A percentile compares a stretch with the other conserved stretches of the same genome.
Conservation (phyloP, 2,329 filamentous ascomycete genomes). For the Aspergillus neoniger region DNA sequence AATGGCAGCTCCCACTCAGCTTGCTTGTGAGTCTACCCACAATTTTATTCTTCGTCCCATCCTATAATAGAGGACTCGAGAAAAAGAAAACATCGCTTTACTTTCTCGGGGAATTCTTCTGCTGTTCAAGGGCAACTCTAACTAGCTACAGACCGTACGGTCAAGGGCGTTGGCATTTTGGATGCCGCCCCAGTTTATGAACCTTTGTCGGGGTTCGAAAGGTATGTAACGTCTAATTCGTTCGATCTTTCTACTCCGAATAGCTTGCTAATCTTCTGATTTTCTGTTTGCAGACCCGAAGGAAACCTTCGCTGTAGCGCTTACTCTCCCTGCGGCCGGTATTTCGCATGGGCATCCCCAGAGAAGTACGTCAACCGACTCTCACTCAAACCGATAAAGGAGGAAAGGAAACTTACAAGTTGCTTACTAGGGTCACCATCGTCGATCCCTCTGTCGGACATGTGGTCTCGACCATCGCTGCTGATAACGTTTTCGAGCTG, state of each 20-base stretch:
- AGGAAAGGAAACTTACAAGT: slow-evolving; percentile 15
- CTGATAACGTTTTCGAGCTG: slow-evolving; percentile 87
- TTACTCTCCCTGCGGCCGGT: slow-evolving; percentile 94
- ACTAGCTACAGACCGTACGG: slow-evolving; percentile 71
- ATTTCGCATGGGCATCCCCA: slow-evolving; percentile 90
- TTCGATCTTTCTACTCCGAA: neutral
- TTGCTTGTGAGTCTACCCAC: slow-evolving; percentile 67
- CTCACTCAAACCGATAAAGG: neutral
- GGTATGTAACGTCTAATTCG: slow-evolving; percentile 39
- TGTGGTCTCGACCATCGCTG: slow-evolving; percentile 71
- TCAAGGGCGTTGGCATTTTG: slow-evolving; percentile 92
- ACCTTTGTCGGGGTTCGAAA: slow-evolving; percentile 74
- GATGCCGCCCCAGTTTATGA: slow-evolving; percentile 89
- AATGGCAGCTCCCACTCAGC: slow-evolving; percentile 90
- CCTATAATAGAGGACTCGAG: neutral
- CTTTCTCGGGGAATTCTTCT: neutral
- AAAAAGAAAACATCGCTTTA: neutral
- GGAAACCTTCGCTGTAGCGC: slow-evolving; percentile 92
- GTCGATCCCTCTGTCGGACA: slow-evolving; percentile 78
- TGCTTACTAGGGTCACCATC: slow-evolving; percentile 68
- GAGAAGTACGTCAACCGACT: slow-evolving; percentile 58
- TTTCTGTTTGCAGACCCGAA: slow-evolving; percentile 65
- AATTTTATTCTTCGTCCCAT: neutral
- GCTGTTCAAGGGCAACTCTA: slow-evolving; percentile 11
- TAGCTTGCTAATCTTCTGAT: slow-evolving; percentile 13